Conservation (phyloP, 1,284 basidiomycete species). For the Coniophora puteana region DNA sequence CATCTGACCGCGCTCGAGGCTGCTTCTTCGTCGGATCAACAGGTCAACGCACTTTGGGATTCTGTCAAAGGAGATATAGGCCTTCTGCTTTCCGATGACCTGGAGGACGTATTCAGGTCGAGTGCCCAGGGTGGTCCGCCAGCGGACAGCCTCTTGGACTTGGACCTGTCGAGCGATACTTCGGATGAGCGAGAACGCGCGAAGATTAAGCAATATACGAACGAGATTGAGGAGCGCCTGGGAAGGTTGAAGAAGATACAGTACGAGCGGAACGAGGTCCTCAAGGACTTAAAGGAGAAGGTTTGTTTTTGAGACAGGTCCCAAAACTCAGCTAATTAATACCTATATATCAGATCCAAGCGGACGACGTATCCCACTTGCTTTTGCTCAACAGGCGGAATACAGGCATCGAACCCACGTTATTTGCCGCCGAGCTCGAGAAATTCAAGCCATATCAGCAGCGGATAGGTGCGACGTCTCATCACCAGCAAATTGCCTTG, state of each 20-base stretch:
- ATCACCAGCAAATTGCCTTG: slow-evolving; percentile 71
- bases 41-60: slow-evolving; percentile 77
- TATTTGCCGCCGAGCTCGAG: slow-evolving; percentile 92
- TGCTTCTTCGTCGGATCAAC: slow-evolving; percentile 76
- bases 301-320: slow-evolving; percentile 30
- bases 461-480: slow-evolving; percentile 71
- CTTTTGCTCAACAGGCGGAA: slow-evolving; percentile 90
- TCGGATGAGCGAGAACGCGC: slow-evolving; percentile 66
- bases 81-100: slow-evolving; percentile 58
- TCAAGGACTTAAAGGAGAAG: slow-evolving; percentile 95
- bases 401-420: slow-evolving; percentile 76
- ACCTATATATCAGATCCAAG: slow-evolving; percentile 65
- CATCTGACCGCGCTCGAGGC: slow-evolving; percentile 75
- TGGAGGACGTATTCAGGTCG: slow-evolving; percentile 73
- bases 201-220: slow-evolving; percentile 65
- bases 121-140: slow-evolving; percentile 44
- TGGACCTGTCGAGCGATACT: slow-evolving; percentile 61
- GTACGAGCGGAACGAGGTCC: slow-evolving; percentile 79
- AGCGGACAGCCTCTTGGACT: slow-evolving; percentile 60
- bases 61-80: slow-evolving; percentile 66
- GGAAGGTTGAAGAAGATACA: slow-evolving; percentile 79
- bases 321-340: slow-evolving; percentile 5
- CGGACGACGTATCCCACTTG: slow-evolving; percentile 94
- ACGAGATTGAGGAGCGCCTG: slow-evolving; percentile 77
- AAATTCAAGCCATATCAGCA: slow-evolving; percentile 94